Conservation (phyloP, 1,139 yeast species). For the Candida pseudocylindracea region DNA sequence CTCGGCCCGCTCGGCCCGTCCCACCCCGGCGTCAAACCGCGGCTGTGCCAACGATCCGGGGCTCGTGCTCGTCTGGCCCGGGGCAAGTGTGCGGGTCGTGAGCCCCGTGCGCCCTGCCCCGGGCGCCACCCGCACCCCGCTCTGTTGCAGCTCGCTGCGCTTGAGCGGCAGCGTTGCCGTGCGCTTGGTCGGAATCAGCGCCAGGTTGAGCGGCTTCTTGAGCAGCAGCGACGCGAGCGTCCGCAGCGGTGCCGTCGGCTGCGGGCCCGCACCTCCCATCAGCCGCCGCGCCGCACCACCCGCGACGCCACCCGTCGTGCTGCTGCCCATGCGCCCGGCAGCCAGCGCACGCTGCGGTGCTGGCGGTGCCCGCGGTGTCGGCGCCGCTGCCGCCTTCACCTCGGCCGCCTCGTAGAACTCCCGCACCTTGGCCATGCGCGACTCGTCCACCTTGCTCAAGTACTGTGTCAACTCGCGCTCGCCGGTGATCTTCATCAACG, state of each 20-base stretch:
- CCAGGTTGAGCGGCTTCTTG: neutral
- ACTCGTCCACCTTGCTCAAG: conserved; percentile 53
- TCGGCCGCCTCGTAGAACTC: conserved; percentile 34
- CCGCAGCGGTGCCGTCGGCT: neutral
- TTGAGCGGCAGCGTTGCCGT: conserved; percentile 47
- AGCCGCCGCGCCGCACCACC: neutral
- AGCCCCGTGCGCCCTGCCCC: no score
- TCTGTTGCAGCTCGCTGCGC: conserved; percentile 4
- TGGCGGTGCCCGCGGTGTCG: neutral
- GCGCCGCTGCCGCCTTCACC: conserved; percentile 14
- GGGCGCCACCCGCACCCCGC: neutral
- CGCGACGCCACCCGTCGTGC: no score
- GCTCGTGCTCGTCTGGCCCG: neutral
- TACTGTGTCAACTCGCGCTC: conserved; percentile 38
- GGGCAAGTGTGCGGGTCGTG: no score
- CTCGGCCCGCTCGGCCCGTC: conserved; percentile 18
- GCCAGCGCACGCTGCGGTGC: neutral
- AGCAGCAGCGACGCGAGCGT: neutral
- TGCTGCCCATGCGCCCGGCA: neutral
- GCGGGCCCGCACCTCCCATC: neutral
- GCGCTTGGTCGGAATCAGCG: conserved; percentile 14
- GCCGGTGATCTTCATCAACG: conserved; percentile 64
- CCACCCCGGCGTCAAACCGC: neutral
- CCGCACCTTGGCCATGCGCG: conserved; percentile 42
- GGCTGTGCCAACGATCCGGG: neutral